Conservation (phyloP, 129 eudicot species). For the Flaveria linearis region DNA sequence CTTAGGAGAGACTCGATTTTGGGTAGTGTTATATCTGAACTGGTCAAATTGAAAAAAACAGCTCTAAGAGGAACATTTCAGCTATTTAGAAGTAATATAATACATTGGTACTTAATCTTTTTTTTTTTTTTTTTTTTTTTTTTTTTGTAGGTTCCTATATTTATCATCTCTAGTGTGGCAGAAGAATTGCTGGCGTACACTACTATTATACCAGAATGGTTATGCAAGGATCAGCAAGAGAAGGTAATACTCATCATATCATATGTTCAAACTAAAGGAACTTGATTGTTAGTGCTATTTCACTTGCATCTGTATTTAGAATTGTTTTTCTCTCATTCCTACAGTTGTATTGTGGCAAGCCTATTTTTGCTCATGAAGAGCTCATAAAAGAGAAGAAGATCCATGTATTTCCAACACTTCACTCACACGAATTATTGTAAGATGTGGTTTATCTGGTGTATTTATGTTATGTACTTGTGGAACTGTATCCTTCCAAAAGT, state of each 20-base stretch:
- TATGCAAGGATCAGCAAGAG: slow-evolving; percentile 68
- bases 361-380: slow-evolving; percentile 65
- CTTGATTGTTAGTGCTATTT: neutral
- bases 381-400: slow-evolving; percentile 71
- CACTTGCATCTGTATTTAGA: slow-evolving; percentile 4
- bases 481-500: slow-evolving; percentile 11
- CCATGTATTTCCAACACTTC: slow-evolving; percentile 58
- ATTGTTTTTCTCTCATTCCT: neutral
- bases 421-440: slow-evolving; percentile 69
- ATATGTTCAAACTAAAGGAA: slow-evolving; percentile 2
- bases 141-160: slow-evolving; percentile 69
- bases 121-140: neutral
- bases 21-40: neutral
- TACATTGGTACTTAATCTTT: slow-evolving; percentile 10
- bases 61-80: neutral
- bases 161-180: slow-evolving; percentile 76
- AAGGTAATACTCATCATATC: slow-evolving; percentile 42
- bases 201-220: slow-evolving; percentile 84
- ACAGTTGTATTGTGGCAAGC: slow-evolving; percentile 78
- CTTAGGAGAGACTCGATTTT: neutral
- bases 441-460: slow-evolving; percentile 27
- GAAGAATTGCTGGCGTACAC: slow-evolving; percentile 69
- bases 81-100: neutral
- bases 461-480: neutral
- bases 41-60: no score